A percentile compares a stretch with the other conserved stretches of the same genome.
These are phyloP conservation scores for Mycena crocata DNA, from an alignment of 768 basidiomycete genomes.

Conservation along the genomic window DNA sequence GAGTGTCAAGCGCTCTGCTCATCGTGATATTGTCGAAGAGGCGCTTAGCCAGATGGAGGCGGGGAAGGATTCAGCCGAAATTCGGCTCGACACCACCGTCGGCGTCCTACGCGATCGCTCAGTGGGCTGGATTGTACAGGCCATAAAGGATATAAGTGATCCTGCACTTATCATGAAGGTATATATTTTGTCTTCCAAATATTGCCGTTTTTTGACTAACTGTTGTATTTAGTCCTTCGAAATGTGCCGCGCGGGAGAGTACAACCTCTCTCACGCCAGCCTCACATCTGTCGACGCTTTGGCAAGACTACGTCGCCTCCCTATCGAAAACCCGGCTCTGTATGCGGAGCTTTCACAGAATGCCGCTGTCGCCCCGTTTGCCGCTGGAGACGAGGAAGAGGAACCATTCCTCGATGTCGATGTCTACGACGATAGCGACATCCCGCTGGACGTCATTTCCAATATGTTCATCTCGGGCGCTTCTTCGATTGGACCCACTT, in stretches of 20 bases:
- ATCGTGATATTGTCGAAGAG: constrained; percentile 24
- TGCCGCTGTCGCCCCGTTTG: background rate
- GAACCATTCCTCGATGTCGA: background rate
- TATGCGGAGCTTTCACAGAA: background rate
- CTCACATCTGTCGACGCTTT: background rate
- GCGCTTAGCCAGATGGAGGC: constrained; percentile 37
- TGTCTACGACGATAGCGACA: background rate
- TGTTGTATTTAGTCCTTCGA: constrained; percentile 1
- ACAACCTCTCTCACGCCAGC: background rate
- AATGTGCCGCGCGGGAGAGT: constrained; percentile 9
- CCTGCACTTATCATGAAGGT: constrained; percentile 8
- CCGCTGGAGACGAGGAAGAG: background rate
- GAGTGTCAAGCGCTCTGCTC: constrained; percentile 32
- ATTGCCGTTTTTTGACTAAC: too few species aligned
- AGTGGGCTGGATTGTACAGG: constrained; percentile 24
- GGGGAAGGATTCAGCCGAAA: background rate
- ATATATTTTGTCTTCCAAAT: background rate
- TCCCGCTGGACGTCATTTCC: constrained; percentile 1
- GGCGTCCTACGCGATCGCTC: constrained; percentile 16
- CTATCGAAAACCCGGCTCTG: background rate
- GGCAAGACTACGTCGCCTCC: background rate
- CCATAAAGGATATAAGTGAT: constrained; percentile 6
- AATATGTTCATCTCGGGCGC: background rate
- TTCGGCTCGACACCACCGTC: constrained; percentile 19
- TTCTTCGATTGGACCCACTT: background rate